These are phyloP conservation scores for Penicillium sp. DNA, from an alignment of 2,329 filamentous ascomycete species.

Conservation along the genomic window DNA sequence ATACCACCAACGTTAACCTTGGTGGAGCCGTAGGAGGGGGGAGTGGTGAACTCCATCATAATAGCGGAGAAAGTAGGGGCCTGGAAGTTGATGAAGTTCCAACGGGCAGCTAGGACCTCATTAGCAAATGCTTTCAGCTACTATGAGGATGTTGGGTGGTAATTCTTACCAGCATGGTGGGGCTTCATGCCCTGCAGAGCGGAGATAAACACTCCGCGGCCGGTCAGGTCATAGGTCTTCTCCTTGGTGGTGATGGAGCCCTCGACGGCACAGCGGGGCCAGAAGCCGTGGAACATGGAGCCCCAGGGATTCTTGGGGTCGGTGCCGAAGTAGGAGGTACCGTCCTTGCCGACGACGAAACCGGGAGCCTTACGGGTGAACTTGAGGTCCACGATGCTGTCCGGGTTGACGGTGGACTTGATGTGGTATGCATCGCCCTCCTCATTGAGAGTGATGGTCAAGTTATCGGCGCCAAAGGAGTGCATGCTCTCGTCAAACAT, in stretches of 20 bases:
- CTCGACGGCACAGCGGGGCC: conserved; percentile 80
- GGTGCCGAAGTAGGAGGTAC: conserved; percentile 80
- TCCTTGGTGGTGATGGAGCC: conserved; percentile 82
- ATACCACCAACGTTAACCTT: conserved; percentile 80
- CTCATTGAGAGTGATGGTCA: conserved; percentile 79
- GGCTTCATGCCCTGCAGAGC: conserved; percentile 98
- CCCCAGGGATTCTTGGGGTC: conserved; percentile 88
- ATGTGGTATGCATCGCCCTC: conserved; percentile 81
- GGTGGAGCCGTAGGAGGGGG: conserved; percentile 85
- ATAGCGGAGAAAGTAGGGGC: conserved; percentile 80
- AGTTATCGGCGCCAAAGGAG: conserved; percentile 81
- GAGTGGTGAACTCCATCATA: conserved; percentile 95
- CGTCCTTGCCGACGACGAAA: conserved; percentile 80
- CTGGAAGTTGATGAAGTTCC: conserved; percentile 95
- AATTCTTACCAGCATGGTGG: conserved; percentile 73
- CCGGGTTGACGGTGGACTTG: conserved; percentile 82
- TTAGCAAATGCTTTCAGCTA: neutral
- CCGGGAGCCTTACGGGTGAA: conserved; percentile 73
- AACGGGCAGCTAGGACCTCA: conserved; percentile 61
- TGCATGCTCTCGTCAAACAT: conserved; percentile 81
- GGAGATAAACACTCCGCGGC: conserved; percentile 75
- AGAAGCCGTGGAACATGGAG: conserved; percentile 86
- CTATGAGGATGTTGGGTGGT: neutral
- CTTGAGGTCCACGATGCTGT: conserved; percentile 80
- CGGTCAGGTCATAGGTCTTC: conserved; percentile 77